phyloP scores from a whole-genome alignment of 352 stramenopile genomes.

The Thalassiosira mediterranea region DNA sequence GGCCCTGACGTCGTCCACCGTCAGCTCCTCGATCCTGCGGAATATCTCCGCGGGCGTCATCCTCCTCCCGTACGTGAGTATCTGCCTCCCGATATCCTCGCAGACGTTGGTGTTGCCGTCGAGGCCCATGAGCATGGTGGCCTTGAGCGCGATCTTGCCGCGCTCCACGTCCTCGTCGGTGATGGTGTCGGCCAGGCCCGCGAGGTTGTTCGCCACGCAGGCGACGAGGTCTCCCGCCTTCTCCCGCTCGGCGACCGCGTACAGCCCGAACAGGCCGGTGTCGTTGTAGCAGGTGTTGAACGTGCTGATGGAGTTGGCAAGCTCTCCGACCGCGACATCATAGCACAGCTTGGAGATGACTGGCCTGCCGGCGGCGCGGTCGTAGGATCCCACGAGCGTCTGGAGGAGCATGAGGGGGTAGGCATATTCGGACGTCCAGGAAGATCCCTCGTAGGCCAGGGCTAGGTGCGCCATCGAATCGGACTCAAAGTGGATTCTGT shows the following conservation, averaged over 20 bases:
- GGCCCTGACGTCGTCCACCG: conserved; percentile 91
- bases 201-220: conserved; percentile 94
- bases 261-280: conserved; percentile 98
- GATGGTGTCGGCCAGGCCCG: conserved; percentile 94
- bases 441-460: conserved; percentile 97
- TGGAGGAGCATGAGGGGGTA: conserved; percentile 99
- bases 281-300: conserved; percentile 99
- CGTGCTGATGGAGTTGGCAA: conserved; percentile 96
- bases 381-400: conserved; percentile 85
- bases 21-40: conserved; percentile 97
- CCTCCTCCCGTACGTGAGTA: conserved; percentile 94
- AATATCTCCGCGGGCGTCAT: conserved; percentile 99
- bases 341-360: conserved; percentile 95
- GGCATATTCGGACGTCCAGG: conserved; percentile 97
- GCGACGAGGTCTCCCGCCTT: conserved; percentile 96
- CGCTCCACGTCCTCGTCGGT: conserved; percentile 94
- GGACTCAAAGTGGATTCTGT: conserved; percentile 78
- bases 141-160: conserved; percentile 99
- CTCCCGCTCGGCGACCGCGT: conserved; percentile 90
- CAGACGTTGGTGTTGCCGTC: conserved; percentile 97
- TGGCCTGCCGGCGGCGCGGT: conserved; percentile 90
- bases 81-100: conserved; percentile 99
- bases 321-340: conserved; percentile 93
- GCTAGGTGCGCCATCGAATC: conserved; percentile 91
- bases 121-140: conserved; percentile 99